Evolutionary conservation across 331 rosid genomes (phyloP), one percentile per base, ranked within the genome.

Genomic region (Prunus yedoensis): DNA sequence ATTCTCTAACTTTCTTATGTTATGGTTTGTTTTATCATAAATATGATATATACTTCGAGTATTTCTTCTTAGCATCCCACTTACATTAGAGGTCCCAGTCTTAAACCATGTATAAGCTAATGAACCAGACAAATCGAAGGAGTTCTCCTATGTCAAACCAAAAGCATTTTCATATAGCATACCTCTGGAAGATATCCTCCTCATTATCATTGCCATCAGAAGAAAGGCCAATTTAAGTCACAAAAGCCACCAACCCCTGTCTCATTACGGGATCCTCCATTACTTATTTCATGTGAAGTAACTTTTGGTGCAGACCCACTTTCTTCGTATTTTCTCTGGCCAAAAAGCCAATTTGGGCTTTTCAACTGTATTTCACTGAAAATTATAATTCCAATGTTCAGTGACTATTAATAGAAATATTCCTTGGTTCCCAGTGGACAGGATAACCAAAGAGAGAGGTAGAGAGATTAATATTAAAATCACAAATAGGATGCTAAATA

Each of bases 291-390:
- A 72, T 60, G 84, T 72, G 91, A 78, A 86, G 80, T 59, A 78
- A 75, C 85, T 84, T 89, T 89, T 77, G 87, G 71, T 67, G 85
- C 82, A 59, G 93, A 61, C 73, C 78, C 78, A 78, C 81, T 86
- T 79, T 89, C 92, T 85, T 85, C 95, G 46, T 85, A 80, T 85
- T 90, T 94, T 77, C 96, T 90, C 85, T 90, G 99, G 70, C 96
- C 97, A 78, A 88, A 92, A 67, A 92, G 91, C 96, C 99, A 90
- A 85, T 90, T 92, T 35, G 99, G 93, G 80, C 97, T 94, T 86
- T 77, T 94, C 68, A 94, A 90, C 85, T 92, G 96, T 86, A 92
- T 94, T 86, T 92, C 97, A 84, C 98, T 93, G 90, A 74, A 79
- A 30, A 85, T 68, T 14, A 41, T 75, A 60, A 75, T 52, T 51